Conservation (phyloP, 176 grass and related monocot species). For the Oryza australiensis region DNA sequence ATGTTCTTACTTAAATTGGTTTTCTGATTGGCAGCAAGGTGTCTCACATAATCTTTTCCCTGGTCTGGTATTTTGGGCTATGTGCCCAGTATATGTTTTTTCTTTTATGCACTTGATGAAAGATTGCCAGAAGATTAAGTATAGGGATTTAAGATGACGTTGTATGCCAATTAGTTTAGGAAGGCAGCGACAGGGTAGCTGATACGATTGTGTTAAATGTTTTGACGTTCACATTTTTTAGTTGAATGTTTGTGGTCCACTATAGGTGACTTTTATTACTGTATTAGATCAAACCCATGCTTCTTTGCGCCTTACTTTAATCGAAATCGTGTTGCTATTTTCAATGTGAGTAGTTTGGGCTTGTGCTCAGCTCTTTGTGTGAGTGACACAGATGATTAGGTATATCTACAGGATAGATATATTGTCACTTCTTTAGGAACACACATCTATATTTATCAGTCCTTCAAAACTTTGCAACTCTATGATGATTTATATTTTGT, state of each 20-base stretch:
- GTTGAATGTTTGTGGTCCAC: slow-evolving; percentile 30
- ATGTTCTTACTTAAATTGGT: slow-evolving; percentile 33
- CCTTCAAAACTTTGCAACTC: neutral
- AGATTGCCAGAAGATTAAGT: slow-evolving; percentile 24
- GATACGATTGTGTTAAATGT: neutral
- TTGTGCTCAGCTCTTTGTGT: slow-evolving; percentile 7
- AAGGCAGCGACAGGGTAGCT: slow-evolving; percentile 9
- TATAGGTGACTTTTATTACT: neutral
- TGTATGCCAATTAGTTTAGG: slow-evolving; percentile 23
- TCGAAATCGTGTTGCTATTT: neutral
- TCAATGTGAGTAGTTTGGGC: neutral
- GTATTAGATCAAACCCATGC: slow-evolving; percentile 21
- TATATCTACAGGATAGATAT: slow-evolving; percentile 8
- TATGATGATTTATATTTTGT: neutral
- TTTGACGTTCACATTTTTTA: slow-evolving; percentile 20
- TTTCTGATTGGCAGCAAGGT: slow-evolving; percentile 15
- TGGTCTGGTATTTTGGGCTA: slow-evolving; percentile 15
- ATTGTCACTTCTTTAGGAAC: neutral
- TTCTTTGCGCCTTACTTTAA: slow-evolving; percentile 9
- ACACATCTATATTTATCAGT: neutral
- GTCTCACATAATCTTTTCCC: slow-evolving; percentile 35
- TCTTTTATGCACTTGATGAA: slow-evolving; percentile 20
- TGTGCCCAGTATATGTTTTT: slow-evolving; percentile 29
- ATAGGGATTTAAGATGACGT: slow-evolving; percentile 8
- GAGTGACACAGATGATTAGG: neutral